Base-by-base conservation (phyloP, 306 rosid genomes). In the Glycyrrhiza uralensis region DNA sequence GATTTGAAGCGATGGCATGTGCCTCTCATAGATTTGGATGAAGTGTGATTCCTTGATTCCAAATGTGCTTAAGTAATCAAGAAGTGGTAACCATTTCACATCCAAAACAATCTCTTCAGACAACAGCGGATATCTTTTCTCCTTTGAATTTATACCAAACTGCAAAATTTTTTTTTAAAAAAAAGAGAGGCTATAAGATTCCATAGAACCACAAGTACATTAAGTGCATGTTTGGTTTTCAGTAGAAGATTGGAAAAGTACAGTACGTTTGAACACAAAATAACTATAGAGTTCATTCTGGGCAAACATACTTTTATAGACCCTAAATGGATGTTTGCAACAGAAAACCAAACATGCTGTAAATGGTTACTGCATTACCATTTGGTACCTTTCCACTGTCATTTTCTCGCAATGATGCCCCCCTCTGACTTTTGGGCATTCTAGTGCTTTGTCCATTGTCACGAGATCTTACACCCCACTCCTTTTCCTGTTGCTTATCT, bases 1-100 rank as follows among this genome's bases (percentile, higher is more conserved):
- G 47, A 91, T 89, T 83, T 89, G 97, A 81, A 94, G 92, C 9
- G 96, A 86, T 42, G 96, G 86, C 97, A 84, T 88, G 84, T 86
- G 97, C 78, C 97, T 89, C 82, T 84, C 93, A 18, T 91, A 94
- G 82, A 94, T 94, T 81, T 94, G 97, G 75, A 94, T 42, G 49
- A 94, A 91, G 79, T 94, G 95, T n/a, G 96, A 91, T 66, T 94
- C 97, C 83, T 85, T 91, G 23, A 94, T 87, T 79, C 93, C 99
- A 84, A 86, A 94, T 17, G 96, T 85, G 79, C 87, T 80, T 12
- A 94, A 86, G 76, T 94, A 91, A 82, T 94, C 97, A 75, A 94
- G 89, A 70, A 94, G 99, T 5, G 99, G 99, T 29, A 88, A 51
- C 96, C 96, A 94, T 72, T 81, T 89, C 82, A 56, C 76, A 58